phyloP scores from a whole-genome alignment of 345 rosid species.

The Turnera subulata region DNA sequence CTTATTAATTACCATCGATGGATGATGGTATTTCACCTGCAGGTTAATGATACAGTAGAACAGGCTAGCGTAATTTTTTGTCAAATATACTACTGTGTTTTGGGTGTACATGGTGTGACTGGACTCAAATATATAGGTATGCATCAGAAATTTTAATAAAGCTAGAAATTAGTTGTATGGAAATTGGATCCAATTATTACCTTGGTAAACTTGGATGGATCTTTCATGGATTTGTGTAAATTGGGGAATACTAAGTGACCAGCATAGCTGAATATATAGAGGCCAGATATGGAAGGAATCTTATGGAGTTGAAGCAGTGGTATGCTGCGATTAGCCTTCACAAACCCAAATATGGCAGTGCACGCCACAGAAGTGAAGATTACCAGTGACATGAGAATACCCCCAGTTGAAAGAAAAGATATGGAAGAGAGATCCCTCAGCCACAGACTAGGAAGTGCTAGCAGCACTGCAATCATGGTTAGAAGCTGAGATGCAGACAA shows the following conservation, averaged over 20 bases:
- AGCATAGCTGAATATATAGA: slow-evolving; percentile 59
- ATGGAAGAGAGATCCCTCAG: slow-evolving; percentile 61
- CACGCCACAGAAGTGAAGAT: slow-evolving; percentile 55
- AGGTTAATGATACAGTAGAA: too few species aligned
- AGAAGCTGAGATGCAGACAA: slow-evolving; percentile 48
- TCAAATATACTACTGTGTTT: too few species aligned
- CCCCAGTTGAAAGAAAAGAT: slow-evolving; percentile 68
- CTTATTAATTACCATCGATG: too few species aligned
- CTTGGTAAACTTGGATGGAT: slow-evolving; percentile 74
- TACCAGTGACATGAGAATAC: slow-evolving; percentile 62
- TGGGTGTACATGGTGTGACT: too few species aligned
- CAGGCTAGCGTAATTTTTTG: too few species aligned
- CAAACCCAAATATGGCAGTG: slow-evolving; percentile 50
- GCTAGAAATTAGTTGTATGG: background rate
- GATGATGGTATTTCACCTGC: too few species aligned
- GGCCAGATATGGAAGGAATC: slow-evolving; percentile 63
- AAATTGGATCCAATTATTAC: slow-evolving; percentile 15
- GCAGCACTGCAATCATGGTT: slow-evolving; percentile 45
- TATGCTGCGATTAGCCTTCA: slow-evolving; percentile 35
- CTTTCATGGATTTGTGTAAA: slow-evolving; percentile 68
- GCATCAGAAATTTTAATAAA: background rate
- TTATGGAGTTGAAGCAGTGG: slow-evolving; percentile 41
- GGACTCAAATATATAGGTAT: too few species aligned
- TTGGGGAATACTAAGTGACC: slow-evolving; percentile 81
- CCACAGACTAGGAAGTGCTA: slow-evolving; percentile 78